A percentile compares a stretch with the other conserved stretches of the same genome.
Evolutionary conservation across 441 rosid species (phyloP).

Genomic region (Codiaeum variegatum): DNA sequence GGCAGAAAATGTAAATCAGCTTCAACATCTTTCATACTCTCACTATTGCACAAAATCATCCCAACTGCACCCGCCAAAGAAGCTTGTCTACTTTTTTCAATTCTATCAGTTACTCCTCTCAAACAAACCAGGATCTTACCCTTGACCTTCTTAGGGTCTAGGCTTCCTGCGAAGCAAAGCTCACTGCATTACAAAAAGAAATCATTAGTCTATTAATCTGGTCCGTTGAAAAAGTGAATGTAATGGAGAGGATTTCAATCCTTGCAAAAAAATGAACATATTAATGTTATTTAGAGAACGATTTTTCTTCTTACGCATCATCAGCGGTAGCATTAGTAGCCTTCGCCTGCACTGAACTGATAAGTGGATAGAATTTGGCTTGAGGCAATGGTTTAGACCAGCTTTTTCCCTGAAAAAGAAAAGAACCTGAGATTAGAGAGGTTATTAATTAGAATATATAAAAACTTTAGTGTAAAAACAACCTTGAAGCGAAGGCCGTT

Average conservation of each 20-base stretch:
- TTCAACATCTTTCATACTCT: conserved; percentile 25
- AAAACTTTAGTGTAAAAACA: too few relatives aligned
- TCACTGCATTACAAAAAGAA: conserved; percentile 27
- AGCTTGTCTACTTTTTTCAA: conserved; percentile 40
- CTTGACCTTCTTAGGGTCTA: conserved; percentile 44
- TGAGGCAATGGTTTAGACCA: conserved; percentile 34
- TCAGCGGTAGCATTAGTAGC: conserved; percentile 38
- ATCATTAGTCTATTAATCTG: too few relatives aligned
- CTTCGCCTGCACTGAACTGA: conserved; percentile 48
- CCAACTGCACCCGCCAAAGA: conserved; percentile 49
- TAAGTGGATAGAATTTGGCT: conserved; percentile 49
- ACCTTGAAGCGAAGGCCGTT: conserved; percentile 40
- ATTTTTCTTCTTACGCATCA: conserved; percentile 46
- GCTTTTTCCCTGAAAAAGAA: conserved; percentile 11
- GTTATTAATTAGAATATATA: too few relatives aligned
- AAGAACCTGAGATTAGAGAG: neutral
- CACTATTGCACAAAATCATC: conserved; percentile 54
- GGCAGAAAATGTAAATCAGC: conserved; percentile 58
- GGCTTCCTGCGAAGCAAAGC: conserved; percentile 34
- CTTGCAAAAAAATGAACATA: too few relatives aligned
- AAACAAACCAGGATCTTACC: conserved; percentile 54
- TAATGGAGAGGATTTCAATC: too few relatives aligned
- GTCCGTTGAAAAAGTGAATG: too few relatives aligned
- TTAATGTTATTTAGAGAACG: too few relatives aligned
- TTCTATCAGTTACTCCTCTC: conserved; percentile 33